Percentiles rank a stretch among this genome's conserved stretches.
Conservation (phyloP, 1,284 basidiomycete genomes). For the Agroathelia rolfsii region DNA sequence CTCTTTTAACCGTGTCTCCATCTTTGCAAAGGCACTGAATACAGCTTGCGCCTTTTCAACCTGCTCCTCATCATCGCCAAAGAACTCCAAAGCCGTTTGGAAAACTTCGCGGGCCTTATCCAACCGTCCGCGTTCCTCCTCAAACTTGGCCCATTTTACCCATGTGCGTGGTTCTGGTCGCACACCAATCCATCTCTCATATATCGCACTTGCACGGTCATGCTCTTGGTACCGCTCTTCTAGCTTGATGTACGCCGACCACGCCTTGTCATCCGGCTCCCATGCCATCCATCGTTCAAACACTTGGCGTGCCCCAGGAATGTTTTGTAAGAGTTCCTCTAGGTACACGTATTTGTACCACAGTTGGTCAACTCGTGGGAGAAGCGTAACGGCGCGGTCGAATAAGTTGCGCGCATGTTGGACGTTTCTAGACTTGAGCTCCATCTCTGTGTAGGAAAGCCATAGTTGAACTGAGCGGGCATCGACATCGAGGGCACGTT, state of each 20-base stretch:
- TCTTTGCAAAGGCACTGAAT: constrained; percentile 93
- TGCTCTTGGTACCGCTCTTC: constrained; percentile 90
- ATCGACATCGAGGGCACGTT: constrained; percentile 94
- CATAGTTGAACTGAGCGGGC: constrained; percentile 84
- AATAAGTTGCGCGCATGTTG: constrained; percentile 95
- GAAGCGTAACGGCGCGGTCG: constrained; percentile 91
- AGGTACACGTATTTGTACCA: constrained; percentile 99
- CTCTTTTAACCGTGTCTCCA: constrained; percentile 95
- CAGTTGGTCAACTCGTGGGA: constrained; percentile 89
- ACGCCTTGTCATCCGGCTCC: constrained; percentile 99
- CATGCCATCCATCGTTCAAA: constrained; percentile 99
- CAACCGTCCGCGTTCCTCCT: constrained; percentile 80
- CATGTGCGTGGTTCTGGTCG: constrained; percentile 92
- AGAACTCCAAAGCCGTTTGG: constrained; percentile 94
- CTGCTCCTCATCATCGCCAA: constrained; percentile 94
- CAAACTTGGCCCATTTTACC: constrained; percentile 97
- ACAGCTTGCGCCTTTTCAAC: constrained; percentile 96
- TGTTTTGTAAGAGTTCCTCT: constrained; percentile 93
- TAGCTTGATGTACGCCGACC: constrained; percentile 97
- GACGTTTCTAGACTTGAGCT: constrained; percentile 93
- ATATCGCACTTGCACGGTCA: constrained; percentile 87
- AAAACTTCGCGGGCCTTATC: constrained; percentile 96
- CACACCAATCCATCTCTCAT: constrained; percentile 91
- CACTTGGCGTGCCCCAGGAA: constrained; percentile 90
- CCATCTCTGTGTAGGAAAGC: constrained; percentile 97